Percentiles rank a stretch among this genome's conserved stretches.
Conservation (phyloP, 495 filamentous ascomycete genomes). For the Aspergillus ellipticus region DNA sequence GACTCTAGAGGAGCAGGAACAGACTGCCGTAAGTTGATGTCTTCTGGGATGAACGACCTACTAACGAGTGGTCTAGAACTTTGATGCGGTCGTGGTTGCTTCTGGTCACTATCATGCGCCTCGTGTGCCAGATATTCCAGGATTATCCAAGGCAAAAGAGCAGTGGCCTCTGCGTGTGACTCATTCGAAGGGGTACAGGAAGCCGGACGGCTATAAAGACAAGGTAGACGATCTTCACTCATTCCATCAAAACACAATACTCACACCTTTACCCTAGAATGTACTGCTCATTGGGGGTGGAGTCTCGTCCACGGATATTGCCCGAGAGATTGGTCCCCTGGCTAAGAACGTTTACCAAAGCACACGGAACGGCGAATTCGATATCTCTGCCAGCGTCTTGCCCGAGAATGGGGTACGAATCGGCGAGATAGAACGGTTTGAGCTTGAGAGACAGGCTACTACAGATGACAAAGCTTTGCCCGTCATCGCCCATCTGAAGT, state of each 20-base stretch:
- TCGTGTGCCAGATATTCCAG: conserved; percentile 52
- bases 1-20: conserved; percentile 18
- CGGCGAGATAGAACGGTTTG: conserved; percentile 39
- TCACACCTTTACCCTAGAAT: conserved; percentile 34
- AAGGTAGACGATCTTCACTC: conserved; percentile 33
- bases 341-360: conserved; percentile 55
- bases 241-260: too few relatives aligned
- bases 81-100: conserved; percentile 55
- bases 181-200: conserved; percentile 61
- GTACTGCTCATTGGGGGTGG: conserved; percentile 58
- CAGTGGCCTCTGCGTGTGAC: conserved; percentile 47
- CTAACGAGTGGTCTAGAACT: conserved; percentile 28
- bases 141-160: conserved; percentile 50
- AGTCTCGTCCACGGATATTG: conserved; percentile 59
- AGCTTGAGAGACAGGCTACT: conserved; percentile 22
- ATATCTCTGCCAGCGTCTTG: conserved; percentile 46
- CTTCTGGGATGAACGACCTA: neutral
- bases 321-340: conserved; percentile 49
- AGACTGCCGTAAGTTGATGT: conserved; percentile 17
- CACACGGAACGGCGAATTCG: conserved; percentile 54
- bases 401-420: conserved; percentile 49
- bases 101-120: conserved; percentile 58
- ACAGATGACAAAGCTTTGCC: conserved; percentile 35
- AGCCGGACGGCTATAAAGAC: conserved; percentile 38
- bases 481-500: conserved; percentile 34